Percentiles rank a stretch among this genome's conserved stretches.
These are phyloP conservation scores for Boletus subparvulus DNA, from an alignment of 768 basidiomycete species.

Conservation along the genomic window DNA sequence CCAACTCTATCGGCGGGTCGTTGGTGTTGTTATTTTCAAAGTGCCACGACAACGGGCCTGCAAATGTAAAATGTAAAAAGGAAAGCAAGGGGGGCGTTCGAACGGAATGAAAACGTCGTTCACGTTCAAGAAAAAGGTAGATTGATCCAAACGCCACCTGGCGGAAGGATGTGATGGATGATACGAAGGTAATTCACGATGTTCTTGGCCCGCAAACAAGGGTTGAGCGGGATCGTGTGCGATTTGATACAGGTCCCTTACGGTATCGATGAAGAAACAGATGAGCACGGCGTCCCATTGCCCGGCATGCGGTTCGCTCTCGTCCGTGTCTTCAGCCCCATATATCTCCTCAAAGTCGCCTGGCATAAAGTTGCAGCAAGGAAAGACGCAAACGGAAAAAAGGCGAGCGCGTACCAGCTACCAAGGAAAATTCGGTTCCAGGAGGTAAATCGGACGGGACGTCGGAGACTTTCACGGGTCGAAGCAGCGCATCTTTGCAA, in stretches of 20 bases:
- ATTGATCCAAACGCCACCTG: conserved; percentile 92
- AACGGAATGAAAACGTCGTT: no score
- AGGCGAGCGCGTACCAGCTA: conserved; percentile 60
- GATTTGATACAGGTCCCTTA: conserved; percentile 32
- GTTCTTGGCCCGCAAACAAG: conserved; percentile 70
- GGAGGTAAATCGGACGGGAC: conserved; percentile 73
- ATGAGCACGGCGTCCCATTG: conserved; percentile 89
- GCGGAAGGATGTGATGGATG: conserved; percentile 77
- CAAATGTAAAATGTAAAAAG: neutral
- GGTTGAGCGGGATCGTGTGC: neutral
- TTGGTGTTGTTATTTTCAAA: conserved; percentile 85
- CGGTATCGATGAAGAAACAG: conserved; percentile 97
- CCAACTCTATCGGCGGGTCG: conserved; percentile 84
- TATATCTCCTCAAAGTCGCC: conserved; percentile 96
- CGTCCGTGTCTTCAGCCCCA: conserved; percentile 49
- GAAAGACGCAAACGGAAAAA: neutral
- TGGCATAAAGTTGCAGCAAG: conserved; percentile 21
- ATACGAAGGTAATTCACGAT: conserved; percentile 88
- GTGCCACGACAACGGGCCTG: conserved; percentile 94
- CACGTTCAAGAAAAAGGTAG: conserved; percentile 29
- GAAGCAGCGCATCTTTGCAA: conserved; percentile 60
- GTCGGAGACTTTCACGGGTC: conserved; percentile 75
- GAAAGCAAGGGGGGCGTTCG: no score
- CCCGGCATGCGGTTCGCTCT: conserved; percentile 66
- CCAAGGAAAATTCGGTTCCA: conserved; percentile 72